Conservation (phyloP, 2,329 filamentous ascomycete genomes). For the Xylaria sp. region DNA sequence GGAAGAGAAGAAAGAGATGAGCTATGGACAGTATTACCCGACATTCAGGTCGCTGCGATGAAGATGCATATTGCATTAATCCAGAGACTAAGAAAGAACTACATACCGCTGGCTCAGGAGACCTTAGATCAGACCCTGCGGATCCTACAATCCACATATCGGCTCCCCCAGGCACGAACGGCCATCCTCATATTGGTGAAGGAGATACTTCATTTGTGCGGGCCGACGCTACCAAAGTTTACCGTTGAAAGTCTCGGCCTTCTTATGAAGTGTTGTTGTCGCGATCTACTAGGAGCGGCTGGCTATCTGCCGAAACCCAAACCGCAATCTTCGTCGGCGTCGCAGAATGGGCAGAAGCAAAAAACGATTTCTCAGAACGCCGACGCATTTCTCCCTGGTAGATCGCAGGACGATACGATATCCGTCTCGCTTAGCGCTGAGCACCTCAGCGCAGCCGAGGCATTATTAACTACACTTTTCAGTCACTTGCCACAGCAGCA, state of each 20-base stretch:
- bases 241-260: slow-evolving; percentile 71
- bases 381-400: slow-evolving; percentile 73
- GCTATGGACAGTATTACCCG: slow-evolving; percentile 77
- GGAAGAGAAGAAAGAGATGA: slow-evolving; percentile 84
- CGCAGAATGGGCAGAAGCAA: slow-evolving; percentile 55
- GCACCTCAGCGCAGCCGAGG: slow-evolving; percentile 67
- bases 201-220: slow-evolving; percentile 69
- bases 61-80: slow-evolving; percentile 68
- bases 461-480: slow-evolving; percentile 72
- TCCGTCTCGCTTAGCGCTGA: slow-evolving; percentile 54
- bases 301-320: slow-evolving; percentile 60
- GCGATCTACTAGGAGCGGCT: slow-evolving; percentile 72
- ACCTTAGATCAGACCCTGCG: slow-evolving; percentile 78
- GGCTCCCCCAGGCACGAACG: slow-evolving; percentile 65
- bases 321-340: slow-evolving; percentile 43
- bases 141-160: slow-evolving; percentile 71
- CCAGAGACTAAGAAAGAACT: slow-evolving; percentile 66
- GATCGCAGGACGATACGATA: slow-evolving; percentile 49
- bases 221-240: slow-evolving; percentile 73
- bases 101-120: slow-evolving; percentile 69
- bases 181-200: slow-evolving; percentile 70
- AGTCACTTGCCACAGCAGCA: slow-evolving; percentile 72
- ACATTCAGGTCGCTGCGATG: slow-evolving; percentile 78
- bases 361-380: slow-evolving; percentile 69
- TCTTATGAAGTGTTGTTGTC: slow-evolving; percentile 75